Evolutionary conservation across 1,139 yeast species (phyloP).

Genomic region (Zygotorulaspora mrakii): DNA sequence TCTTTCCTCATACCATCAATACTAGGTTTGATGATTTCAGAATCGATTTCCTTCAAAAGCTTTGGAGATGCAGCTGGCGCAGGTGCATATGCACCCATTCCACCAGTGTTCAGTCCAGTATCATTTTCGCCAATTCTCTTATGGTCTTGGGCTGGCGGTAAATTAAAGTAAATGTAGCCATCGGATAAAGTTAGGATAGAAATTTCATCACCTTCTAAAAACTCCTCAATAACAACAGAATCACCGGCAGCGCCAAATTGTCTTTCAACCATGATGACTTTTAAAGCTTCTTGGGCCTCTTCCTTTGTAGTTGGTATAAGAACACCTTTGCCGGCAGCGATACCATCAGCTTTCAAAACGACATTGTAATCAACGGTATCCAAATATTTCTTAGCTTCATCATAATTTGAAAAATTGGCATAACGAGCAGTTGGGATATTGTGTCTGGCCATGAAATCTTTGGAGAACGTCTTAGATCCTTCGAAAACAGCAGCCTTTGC

Average conservation of each 20-base stretch:
- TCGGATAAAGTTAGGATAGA: conserved; percentile 90
- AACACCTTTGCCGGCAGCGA: conserved; percentile 99
- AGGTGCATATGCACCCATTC: conserved; percentile 99
- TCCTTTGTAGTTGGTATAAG: conserved; percentile 79
- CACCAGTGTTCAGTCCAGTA: conserved; percentile 94
- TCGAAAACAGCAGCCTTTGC: conserved; percentile 90
- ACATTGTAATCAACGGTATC: conserved; percentile 64
- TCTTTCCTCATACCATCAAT: conserved; percentile 96
- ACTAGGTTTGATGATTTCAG: conserved; percentile 77
- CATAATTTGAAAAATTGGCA: conserved; percentile 72
- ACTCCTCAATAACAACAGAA: conserved; percentile 95
- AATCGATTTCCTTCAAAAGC: conserved; percentile 64
- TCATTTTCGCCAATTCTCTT: conserved; percentile 94
- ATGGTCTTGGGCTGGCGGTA: conserved; percentile 98
- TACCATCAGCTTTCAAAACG: conserved; percentile 95
- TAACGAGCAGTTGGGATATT: conserved; percentile 91
- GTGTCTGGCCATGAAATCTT: conserved; percentile 89
- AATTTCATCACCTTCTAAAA: conserved; percentile 93
- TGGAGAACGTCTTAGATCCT: conserved; percentile 94
- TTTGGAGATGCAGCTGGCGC: conserved; percentile 90
- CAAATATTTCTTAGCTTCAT: conserved; percentile 70
- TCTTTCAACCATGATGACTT: conserved; percentile 84
- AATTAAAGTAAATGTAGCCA: conserved; percentile 84
- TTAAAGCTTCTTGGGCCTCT: conserved; percentile 81
- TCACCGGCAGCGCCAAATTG: conserved; percentile 93